Evolutionary conservation across 768 basidiomycete species (phyloP), one percentile per base, ranked within the genome.

Genomic region (Termitomyces sp.): DNA sequence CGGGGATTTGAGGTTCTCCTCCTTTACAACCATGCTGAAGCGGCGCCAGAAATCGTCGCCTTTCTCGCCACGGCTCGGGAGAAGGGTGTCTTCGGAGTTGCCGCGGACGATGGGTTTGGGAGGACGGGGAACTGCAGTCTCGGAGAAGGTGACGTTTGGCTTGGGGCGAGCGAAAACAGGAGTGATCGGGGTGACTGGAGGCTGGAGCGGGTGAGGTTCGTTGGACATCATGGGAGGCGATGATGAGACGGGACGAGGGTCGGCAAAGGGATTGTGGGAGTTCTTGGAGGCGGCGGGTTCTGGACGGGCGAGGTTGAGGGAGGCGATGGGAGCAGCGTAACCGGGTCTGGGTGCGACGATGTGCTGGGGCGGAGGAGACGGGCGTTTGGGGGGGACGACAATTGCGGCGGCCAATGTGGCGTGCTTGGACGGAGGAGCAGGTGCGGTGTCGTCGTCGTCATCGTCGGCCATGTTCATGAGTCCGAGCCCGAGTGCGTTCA

Each of bases 21-120:
- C 84, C 66, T 83, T 88, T 9, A 84, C 90, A 60, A 92, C 84
- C 76, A 92, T 90, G 59, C 87, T 89, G 71, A 92, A 93, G 39
- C 91, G 78, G 59, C 88, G 77, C 91, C 91, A 93, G 72, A 93
- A 92, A 64, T 92, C 87, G 64, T 92, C 90, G 0, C 89, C 88
- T 49, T 79, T 82, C 67, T 89, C 83, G 2, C 89, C 88, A 46
- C 88, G 79, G 41, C 75, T 76, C 1, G 88, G 86, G 8, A 92
- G 68, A 3, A 88, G 66, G 2, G 84, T 81, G 42, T 86, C 88
- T 68, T 92, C 90, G 1, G 75, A 75, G 50, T 84, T 77, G 5
- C 87, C 82, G 16, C 90, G 81, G 66, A 92, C 79, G 65, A 91
- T 90, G 18, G 79, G 74, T 55, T 74, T 70, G 18, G 74, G 53